These are phyloP conservation scores for Tetracladium setigerum DNA, from an alignment of 495 filamentous ascomycete species.

Conservation along the genomic window DNA sequence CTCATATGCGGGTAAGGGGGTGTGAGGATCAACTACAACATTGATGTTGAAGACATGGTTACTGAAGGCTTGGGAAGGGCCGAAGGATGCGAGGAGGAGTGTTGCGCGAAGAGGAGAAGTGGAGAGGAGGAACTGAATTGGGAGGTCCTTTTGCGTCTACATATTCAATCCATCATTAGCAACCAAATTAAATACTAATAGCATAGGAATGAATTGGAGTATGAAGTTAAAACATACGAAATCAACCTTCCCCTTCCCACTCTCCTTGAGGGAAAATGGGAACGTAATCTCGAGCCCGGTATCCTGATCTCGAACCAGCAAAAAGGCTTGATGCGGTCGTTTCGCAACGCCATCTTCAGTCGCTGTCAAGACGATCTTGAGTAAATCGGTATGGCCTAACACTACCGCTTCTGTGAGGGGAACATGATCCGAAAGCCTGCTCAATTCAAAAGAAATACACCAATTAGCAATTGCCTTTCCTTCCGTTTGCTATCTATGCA, in stretches of 20 bases:
- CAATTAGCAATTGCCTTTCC: background rate
- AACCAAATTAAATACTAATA: background rate
- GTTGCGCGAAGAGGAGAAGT: conserved; percentile 62
- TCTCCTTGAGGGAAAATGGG: conserved; percentile 77
- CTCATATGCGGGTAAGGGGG: conserved; percentile 52
- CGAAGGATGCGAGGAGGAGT: conserved; percentile 82
- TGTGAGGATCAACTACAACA: conserved; percentile 44
- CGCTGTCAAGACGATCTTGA: conserved; percentile 76
- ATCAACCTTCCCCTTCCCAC: conserved; percentile 74
- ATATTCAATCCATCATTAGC: conserved; percentile 21
- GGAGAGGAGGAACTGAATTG: conserved; percentile 66
- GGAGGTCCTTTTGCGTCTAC: conserved; percentile 85
- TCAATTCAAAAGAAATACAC: background rate
- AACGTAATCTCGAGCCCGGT: conserved; percentile 85
- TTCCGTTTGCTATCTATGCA: background rate
- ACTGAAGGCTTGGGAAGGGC: conserved; percentile 57
- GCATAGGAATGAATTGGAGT: too few species aligned
- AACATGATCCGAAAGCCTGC: conserved; percentile 18
- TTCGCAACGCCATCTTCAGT: conserved; percentile 71
- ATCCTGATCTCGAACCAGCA: conserved; percentile 65
- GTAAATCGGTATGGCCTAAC: conserved; percentile 59
- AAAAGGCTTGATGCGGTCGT: conserved; percentile 88
- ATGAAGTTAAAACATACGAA: conserved; percentile 48
- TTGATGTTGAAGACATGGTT: conserved; percentile 57
- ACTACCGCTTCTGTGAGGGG: conserved; percentile 33